A percentile compares a stretch with the other conserved stretches of the same genome.
These are phyloP conservation scores for Pseudopyricularia javanii DNA, from an alignment of 2,329 filamentous ascomycete species.

Conservation along the genomic window DNA sequence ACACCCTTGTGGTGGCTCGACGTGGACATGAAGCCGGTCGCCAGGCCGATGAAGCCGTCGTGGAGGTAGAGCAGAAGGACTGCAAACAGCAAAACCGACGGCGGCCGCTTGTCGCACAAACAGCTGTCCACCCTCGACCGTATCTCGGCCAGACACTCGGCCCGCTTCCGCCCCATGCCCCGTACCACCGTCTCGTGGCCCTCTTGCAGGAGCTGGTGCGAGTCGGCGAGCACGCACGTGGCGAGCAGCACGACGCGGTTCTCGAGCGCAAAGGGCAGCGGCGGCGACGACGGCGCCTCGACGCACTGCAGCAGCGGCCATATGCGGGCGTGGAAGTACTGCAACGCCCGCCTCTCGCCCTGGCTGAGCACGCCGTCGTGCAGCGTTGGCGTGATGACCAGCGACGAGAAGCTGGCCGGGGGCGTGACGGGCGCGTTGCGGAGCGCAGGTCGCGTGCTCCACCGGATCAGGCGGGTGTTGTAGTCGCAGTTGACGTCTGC, in stretches of 20 bases:
- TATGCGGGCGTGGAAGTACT: constrained; percentile 20
- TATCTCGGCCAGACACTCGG: constrained; percentile 18
- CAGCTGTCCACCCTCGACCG: constrained; percentile 12
- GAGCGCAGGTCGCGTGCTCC: constrained; percentile 19
- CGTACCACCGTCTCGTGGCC: constrained; percentile 11
- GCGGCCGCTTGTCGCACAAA: constrained; percentile 15
- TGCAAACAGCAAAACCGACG: constrained; percentile 21
- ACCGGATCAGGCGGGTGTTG: constrained; percentile 25
- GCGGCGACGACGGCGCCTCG: constrained; percentile 15
- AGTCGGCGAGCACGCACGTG: constrained; percentile 18
- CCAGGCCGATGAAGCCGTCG: constrained; percentile 23
- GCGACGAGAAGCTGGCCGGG: constrained; percentile 7
- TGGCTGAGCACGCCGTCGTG: constrained; percentile 13
- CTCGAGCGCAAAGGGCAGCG: constrained; percentile 16
- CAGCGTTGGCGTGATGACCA: constrained; percentile 10
- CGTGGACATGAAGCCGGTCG: constrained; percentile 18
- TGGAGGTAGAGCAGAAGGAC: constrained; percentile 29
- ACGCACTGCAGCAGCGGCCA: constrained; percentile 18
- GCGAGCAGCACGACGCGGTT: constrained; percentile 19
- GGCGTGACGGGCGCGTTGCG: constrained; percentile 15
- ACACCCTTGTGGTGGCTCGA: constrained; percentile 22
- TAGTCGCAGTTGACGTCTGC: constrained; percentile 16
- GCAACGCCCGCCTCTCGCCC: constrained; percentile 17
- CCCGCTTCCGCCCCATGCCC: constrained; percentile 12
- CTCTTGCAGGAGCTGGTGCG: constrained; percentile 17